Evolutionary conservation across 768 basidiomycete species (phyloP), one percentile per base, ranked within the genome.

Genomic region (Tylopilus rubrobrunneus): DNA sequence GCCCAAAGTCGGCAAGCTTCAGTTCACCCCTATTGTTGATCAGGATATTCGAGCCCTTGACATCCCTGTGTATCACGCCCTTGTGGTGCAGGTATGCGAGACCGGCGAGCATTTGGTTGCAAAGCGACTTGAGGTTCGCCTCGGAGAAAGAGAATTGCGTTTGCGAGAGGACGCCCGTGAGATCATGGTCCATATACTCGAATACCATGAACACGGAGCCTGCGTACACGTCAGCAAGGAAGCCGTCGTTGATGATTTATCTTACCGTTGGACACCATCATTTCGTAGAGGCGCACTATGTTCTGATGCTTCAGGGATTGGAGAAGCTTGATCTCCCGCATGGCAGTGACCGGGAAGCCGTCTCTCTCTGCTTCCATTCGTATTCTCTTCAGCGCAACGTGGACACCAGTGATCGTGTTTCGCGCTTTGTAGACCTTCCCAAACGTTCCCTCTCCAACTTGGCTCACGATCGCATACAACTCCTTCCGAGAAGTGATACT

Each of bases 191-290:
- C 91, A 97, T 91, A 71, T 99, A 99, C 70, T 98, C 95, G 64
- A 98, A 93, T 37, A 99, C 96, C 97, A 99, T 99, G 73, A 92
- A 96, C 40, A 97, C 95, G 45, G 89, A 86, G 54, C 93, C 96
- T 98, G 62, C 6, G 17, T 46, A 51, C 55, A 11, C 9, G 31
- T 67, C 34, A 69, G 51, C n/a, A 12, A 34, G 14, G 23, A 10
- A 12, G 0, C 10, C 11, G 49, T 36, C 42, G 10, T 39, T 2
- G 28, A 19, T 9, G 11, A 42, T 51, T 8, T 17, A 12, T 60
- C 81, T 59, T 62, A 94, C 97, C 94, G 61, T 92, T 90, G 1
- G 94, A 92, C 7, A 98, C 95, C 89, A 99, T 95, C 94, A 99
- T 99, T 73, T 99, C 97, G 59, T 89, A 85, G 36, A 99, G 74